Conservation (phyloP, 2,329 filamentous ascomycete genomes). For the Pseudohalonectria lignicola region DNA sequence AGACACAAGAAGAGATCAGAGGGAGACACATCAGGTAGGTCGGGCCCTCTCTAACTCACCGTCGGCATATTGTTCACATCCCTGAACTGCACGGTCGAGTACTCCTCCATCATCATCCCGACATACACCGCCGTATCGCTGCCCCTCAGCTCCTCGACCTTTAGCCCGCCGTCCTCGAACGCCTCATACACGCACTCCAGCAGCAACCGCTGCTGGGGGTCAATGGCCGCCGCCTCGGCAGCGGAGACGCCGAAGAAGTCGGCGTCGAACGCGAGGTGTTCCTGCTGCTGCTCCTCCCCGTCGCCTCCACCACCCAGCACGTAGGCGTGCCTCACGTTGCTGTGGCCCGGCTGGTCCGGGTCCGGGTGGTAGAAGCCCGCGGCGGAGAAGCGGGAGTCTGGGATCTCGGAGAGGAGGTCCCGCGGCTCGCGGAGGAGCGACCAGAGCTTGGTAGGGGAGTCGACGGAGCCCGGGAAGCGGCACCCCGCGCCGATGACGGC, state of each 20-base stretch:
- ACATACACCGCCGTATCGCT: constrained; percentile 37
- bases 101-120: too few relatives aligned
- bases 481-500: constrained; percentile 20
- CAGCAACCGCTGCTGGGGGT: constrained; percentile 40
- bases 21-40: too few relatives aligned
- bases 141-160: constrained; percentile 32
- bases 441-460: constrained; percentile 18
- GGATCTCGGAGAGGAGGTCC: constrained; percentile 16
- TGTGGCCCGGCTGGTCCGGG: constrained; percentile 17
- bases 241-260: constrained; percentile 23
- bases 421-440: constrained; percentile 15
- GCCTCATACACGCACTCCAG: constrained; percentile 43
- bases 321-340: constrained; percentile 15
- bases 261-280: constrained; percentile 18
- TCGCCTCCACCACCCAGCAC: too few relatives aligned
- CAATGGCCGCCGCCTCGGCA: constrained; percentile 21
- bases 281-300: too few relatives aligned
- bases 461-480: constrained; percentile 16
- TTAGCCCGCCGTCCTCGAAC: constrained; percentile 38
- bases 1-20: too few relatives aligned
- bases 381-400: constrained; percentile 18
- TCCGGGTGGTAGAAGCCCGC: constrained; percentile 20
- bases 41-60: too few relatives aligned
- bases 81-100: too few relatives aligned
- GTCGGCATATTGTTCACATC: too few relatives aligned